Percentiles rank a stretch among this genome's conserved stretches.
phyloP scores from a whole-genome alignment of 257 asterid species.

The Solanum etuberosum region DNA sequence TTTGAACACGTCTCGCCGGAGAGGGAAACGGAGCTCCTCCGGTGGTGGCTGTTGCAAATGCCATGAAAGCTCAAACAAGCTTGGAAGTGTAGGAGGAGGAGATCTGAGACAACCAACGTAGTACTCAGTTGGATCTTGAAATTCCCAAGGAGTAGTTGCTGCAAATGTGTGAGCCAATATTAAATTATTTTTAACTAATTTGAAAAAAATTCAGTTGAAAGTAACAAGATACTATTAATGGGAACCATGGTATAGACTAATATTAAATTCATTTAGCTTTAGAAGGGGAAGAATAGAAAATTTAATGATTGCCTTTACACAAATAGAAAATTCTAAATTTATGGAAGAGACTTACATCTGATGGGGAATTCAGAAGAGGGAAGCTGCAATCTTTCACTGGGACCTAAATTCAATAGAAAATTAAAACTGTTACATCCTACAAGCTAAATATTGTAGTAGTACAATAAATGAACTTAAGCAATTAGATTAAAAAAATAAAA shows the following conservation, averaged over 20 bases:
- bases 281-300: neutral
- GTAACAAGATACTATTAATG: neutral
- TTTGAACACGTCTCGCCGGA: conserved; percentile 27
- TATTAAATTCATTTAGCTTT: neutral
- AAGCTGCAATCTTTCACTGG: conserved; percentile 18
- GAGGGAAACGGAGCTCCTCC: conserved; percentile 32
- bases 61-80: conserved; percentile 35
- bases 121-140: conserved; percentile 35
- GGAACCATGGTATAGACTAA: neutral
- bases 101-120: conserved; percentile 26
- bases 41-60: conserved; percentile 43
- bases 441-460: neutral
- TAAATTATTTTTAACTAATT: neutral
- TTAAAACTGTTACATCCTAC: neutral
- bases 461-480: neutral
- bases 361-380: conserved; percentile 19
- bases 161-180: neutral
- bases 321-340: neutral
- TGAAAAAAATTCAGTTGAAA: neutral
- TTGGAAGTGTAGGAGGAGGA: conserved; percentile 27
- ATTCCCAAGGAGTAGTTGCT: conserved; percentile 29
- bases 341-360: conserved; percentile 22
- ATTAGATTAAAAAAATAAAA: neutral
- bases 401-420: conserved; percentile 3
- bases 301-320: neutral